Base-by-base conservation (phyloP, 2,329 filamentous ascomycete species). In the Alternaria ventricosa region DNA sequence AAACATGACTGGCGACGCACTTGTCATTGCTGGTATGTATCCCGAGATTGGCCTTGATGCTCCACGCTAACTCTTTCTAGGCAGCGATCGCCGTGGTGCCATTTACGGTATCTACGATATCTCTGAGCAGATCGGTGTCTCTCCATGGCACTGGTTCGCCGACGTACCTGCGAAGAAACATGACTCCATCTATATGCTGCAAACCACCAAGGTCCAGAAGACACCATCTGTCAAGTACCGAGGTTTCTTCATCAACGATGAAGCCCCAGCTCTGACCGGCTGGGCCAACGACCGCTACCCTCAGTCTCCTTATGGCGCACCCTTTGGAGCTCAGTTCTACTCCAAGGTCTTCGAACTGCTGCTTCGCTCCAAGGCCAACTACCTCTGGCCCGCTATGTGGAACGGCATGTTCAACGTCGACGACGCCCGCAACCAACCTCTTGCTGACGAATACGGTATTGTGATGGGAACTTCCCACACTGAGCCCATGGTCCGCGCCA, bases 311-410 rank as follows among this genome's bases (percentile, higher is more conserved):
- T 84, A 82, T 46, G 79, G 81, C n/a, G 76, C 78, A 50, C 78
- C 81, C 0, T 80, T 77, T 47, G 87, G 87, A 60, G 82, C 86
- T n/a, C 84, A 87, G 5, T 92, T 93, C 76, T 92, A 93, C 78
- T 81, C 85, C 5, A 85, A 87, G 20, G 87, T 93, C 20, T 92
- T 92, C 65, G 91, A 93, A 79, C 82, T 93, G 1, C 80, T 93
- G 1, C 85, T 93, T 6, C 85, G 91, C 7, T 83, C 91, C 27
- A 85, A 88, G 41, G 90, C 90, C 15, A 93, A 93, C 77, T 93
- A 92, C 71, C 82, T 93, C 54, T 93, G 91, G 91, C 91, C 91
- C 0, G 86, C 90, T 1, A 83, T 88, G 75, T 93, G 90, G 91
- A 87, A 85, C 6, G 87, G 85, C 66, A 92, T 92, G 84, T 91